phyloP scores from a whole-genome alignment of 805 yeast species.

The Pichia californica region DNA sequence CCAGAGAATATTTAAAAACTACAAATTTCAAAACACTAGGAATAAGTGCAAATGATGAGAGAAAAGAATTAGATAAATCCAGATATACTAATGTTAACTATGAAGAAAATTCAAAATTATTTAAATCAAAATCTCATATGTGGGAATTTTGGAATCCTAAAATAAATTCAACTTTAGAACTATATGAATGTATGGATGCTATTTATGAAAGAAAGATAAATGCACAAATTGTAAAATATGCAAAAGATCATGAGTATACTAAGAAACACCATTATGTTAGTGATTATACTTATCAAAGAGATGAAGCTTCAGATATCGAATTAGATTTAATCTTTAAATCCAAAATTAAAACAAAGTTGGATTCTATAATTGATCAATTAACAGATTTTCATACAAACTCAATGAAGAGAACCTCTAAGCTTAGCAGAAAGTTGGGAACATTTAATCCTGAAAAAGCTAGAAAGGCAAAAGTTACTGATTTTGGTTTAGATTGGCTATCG shows the following conservation, averaged over 20 bases:
- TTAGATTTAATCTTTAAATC: conserved; percentile 13
- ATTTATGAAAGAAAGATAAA: conserved; percentile 9
- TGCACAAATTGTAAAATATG: not conserved
- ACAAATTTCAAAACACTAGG: conserved; percentile 1
- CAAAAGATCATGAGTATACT: not conserved
- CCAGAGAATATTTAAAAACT: not conserved
- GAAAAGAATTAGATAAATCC: not conserved
- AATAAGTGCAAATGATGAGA: not conserved
- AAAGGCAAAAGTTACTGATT: not conserved
- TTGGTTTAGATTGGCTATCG: conserved; percentile 8
- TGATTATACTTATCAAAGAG: not conserved
- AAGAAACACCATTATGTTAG: not conserved
- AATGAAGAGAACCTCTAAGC: not conserved
- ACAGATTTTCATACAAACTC: conserved; percentile 1
- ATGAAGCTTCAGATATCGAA: conserved; percentile 4
- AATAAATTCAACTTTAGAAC: conserved; percentile 4
- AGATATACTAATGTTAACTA: conserved; percentile 5
- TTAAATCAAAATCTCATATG: conserved; percentile 3
- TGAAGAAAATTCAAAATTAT: not conserved
- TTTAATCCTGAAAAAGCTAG: not conserved
- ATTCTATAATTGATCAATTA: conserved; percentile 18
- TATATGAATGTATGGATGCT: conserved; percentile 8
- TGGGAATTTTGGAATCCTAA: conserved; percentile 8
- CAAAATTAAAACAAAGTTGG: conserved; percentile 15
- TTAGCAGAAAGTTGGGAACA: not conserved